Percentiles rank a stretch among this genome's conserved stretches.
Conservation (phyloP, 2,329 filamentous ascomycete species). For the Chlorencoelia australis region DNA sequence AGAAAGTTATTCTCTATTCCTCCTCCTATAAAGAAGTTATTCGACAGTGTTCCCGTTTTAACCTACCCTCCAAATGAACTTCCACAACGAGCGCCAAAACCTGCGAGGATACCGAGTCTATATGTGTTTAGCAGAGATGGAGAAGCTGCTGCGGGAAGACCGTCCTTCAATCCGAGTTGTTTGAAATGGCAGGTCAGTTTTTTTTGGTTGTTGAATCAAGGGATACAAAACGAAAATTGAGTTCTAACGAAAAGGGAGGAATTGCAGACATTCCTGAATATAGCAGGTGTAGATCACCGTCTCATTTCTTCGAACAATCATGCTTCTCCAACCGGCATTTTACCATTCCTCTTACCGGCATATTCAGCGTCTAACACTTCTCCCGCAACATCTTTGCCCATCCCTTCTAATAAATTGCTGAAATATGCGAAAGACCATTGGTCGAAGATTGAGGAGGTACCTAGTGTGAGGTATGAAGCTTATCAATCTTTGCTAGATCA, state of each 20-base stretch:
- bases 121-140: slow-evolving; percentile 65
- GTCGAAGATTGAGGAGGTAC: slow-evolving; percentile 35
- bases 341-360: slow-evolving; percentile 72
- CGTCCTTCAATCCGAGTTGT: slow-evolving; percentile 87
- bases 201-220: slow-evolving; percentile 1
- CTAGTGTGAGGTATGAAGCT: slow-evolving; percentile 47
- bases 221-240: background rate
- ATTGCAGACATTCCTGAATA: slow-evolving; percentile 67
- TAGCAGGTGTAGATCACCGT: slow-evolving; percentile 58
- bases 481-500: slow-evolving; percentile 71
- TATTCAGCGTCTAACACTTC: slow-evolving; percentile 17
- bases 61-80: slow-evolving; percentile 68
- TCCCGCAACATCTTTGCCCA: slow-evolving; percentile 31
- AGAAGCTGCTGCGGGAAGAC: slow-evolving; percentile 46
- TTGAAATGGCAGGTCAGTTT: slow-evolving; percentile 84
- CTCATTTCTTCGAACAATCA: slow-evolving; percentile 76
- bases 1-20: slow-evolving; percentile 41
- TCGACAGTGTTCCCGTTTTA: slow-evolving; percentile 71
- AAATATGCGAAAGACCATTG: slow-evolving; percentile 53
- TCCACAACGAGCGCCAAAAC: slow-evolving; percentile 46
- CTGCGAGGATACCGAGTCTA: slow-evolving; percentile 42
- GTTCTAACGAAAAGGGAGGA: slow-evolving; percentile 7
- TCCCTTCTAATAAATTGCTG: slow-evolving; percentile 57
- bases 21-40: slow-evolving; percentile 67
- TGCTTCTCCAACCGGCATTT: slow-evolving; percentile 76